Conservation (phyloP, 2,329 filamentous ascomycete genomes). For the Curvularia sp. region DNA sequence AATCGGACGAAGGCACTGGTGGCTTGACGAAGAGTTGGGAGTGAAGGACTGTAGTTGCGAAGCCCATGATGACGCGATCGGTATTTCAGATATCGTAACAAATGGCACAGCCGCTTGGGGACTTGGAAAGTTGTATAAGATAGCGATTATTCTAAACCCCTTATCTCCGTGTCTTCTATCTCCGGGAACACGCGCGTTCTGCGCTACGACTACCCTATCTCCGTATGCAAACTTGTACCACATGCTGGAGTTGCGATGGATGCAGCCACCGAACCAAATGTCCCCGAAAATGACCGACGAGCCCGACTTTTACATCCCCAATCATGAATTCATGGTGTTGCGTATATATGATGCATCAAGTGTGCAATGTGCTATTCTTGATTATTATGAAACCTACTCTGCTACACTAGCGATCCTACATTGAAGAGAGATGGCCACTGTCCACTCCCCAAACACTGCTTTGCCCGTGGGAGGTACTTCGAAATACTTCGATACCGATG, state of each 20-base stretch:
- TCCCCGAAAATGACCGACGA: constrained; percentile 4
- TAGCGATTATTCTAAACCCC: neutral
- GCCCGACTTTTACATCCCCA: neutral
- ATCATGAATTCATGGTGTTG: neutral
- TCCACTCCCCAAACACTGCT: neutral
- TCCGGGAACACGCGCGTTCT: neutral
- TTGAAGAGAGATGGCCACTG: neutral
- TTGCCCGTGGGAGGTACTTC: constrained; percentile 1
- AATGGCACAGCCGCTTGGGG: neutral
- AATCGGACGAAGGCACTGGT: constrained; percentile 34
- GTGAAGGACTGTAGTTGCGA: constrained; percentile 40
- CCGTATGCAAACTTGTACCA: neutral
- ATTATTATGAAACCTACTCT: neutral
- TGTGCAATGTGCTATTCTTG: neutral
- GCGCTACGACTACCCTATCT: constrained; percentile 1
- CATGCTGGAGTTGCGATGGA: neutral
- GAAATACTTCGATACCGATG: constrained; percentile 3
- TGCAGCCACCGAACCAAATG: constrained; percentile 2
- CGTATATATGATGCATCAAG: neutral
- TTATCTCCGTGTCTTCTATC: constrained; percentile 4
- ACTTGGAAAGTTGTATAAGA: neutral
- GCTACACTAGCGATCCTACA: neutral
- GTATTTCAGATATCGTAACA: neutral
- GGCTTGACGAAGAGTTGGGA: constrained; percentile 51
- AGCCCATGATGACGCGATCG: constrained; percentile 3